Base-by-base conservation (phyloP, 345 rosid genomes). In the Diplotaxis tenuifolia region DNA sequence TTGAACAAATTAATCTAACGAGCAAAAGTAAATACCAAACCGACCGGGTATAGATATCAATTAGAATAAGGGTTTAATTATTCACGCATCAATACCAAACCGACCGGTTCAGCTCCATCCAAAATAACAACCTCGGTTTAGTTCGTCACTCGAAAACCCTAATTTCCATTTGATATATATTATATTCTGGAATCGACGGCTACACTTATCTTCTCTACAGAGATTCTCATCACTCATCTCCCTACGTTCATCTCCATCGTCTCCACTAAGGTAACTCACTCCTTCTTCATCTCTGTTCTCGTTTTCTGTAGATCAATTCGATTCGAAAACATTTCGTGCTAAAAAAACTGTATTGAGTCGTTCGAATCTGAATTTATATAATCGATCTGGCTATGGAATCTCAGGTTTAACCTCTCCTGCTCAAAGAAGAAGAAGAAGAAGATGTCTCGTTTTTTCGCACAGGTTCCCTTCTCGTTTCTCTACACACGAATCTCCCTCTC, bases 361-460 rank as follows among this genome's bases (percentile, higher is more conserved):
- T 45, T n/a, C 38, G 11, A 25, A 70, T 70, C 73, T 70, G 65
- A 57, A 0, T 2, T 18, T 27, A 11, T 42, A 40, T 16, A 7
- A 58, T 69, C 32, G 20, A 27, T 40, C 11, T 65, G 12, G 58
- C 6, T 12, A 22, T 40, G 32, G 32, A 21, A 34, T 27, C 2
- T 62, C 75, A 71, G 75, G 67, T 61, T 71, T 28, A 65, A 47
- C 15, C 71, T 50, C 62, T 64, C 54, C 20, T 5, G 64, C 21
- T 18, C n/a, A 25, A 60, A 31, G 2, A 54, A 63, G 45, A 72
- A 62, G 76, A 36, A 32, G 3, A 54, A 64, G 47, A 72, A 64
- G 76, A 38, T 38, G 28, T 72, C 76, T 12, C 70, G 76, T 7
- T 72, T 72, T 72, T 72, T 72, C 57, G 64, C 57, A 12, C 70